Evolutionary conservation across 805 yeast genomes (phyloP).

Genomic region (Isabelozyma heimii): DNA sequence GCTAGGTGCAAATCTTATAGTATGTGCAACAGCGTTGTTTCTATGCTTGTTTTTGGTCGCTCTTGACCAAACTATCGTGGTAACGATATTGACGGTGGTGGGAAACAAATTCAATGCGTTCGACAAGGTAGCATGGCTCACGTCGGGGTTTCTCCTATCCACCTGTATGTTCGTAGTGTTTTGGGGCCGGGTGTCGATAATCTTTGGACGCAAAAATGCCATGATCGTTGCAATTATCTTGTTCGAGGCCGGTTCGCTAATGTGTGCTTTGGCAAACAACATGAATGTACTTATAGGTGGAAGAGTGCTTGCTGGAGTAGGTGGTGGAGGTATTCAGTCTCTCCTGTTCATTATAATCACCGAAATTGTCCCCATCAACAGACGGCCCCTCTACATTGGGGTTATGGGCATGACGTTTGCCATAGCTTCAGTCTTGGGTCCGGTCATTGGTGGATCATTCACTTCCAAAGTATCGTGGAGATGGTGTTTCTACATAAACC

Average conservation of each 20-base stretch:
- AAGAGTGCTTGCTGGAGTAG: slow-evolving; percentile 35
- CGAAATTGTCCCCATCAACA: slow-evolving; percentile 29
- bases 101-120: slow-evolving; percentile 35
- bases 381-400: slow-evolving; percentile 34
- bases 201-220: slow-evolving; percentile 34
- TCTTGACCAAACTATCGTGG: slow-evolving; percentile 39
- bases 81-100: slow-evolving; percentile 30
- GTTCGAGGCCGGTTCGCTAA: slow-evolving; percentile 33
- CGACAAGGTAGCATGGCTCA: slow-evolving; percentile 35
- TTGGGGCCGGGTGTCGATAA: slow-evolving; percentile 36
- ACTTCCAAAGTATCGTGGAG: slow-evolving; percentile 61
- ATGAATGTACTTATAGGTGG: slow-evolving; percentile 43
- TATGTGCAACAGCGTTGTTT: slow-evolving; percentile 26
- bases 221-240: slow-evolving; percentile 21
- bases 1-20: slow-evolving; percentile 20
- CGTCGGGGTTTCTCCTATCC: slow-evolving; percentile 35
- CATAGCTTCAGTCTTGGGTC: slow-evolving; percentile 54
- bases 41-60: slow-evolving; percentile 33
- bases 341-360: slow-evolving; percentile 25
- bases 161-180: slow-evolving; percentile 32
- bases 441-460: slow-evolving; percentile 64
- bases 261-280: slow-evolving; percentile 33
- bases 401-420: slow-evolving; percentile 42
- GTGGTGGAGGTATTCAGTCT: slow-evolving; percentile 35
- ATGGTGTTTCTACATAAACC: slow-evolving; percentile 71